Evolutionary conservation across 192 early-diverging fungal species (phyloP), one percentile per base, ranked within the genome.

Genomic region (Umbelopsis ramanniana): DNA sequence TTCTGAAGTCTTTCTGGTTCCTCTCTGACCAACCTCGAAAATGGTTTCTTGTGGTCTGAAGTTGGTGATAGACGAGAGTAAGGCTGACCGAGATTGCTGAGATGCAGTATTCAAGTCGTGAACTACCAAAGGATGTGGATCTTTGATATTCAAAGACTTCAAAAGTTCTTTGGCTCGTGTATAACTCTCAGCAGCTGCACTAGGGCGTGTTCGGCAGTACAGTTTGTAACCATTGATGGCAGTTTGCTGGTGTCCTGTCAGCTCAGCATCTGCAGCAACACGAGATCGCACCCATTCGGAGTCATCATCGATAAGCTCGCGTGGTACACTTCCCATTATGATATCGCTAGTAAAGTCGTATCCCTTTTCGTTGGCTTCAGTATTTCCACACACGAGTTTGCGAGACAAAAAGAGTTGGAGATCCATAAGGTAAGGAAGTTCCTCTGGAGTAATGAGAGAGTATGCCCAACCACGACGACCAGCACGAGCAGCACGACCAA

Each of bases 401-500:
- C 97, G 89, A 9, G 90, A 90, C 68, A 94, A 82, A 76, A 97
- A 99, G 37, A 98, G 81, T 77, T 98, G 95, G 67, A 99, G 80
- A 82, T 99, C 97, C 10, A 99, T 75, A 54, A 98, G 81, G 71
- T 93, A 95, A 1, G 97, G 96, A 26, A 99, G 70, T 72, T 99
- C 97, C 43, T 99, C 97, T 5, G 85, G 70, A 0, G 93, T 87
- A 4, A 97, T 87, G 26, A 99, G 80, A 5, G 94, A 94, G 74
- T 91, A 98, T 0, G 97, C 95, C 90, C 92, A 93, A 67, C 98
- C 98, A 26, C 88, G 87, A 46, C 92, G 87, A 33, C 98, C 98
- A 4, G 98, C 98, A 86, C 98, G 90, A 17, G 95, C 98, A 14
- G 93, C 92, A 86, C 98, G 91, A 66, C 98, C 98, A 17, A 97